These are phyloP conservation scores for Dillenia suffruticosa DNA, from an alignment of 164 flowering plant genomes.

Conservation along the genomic window DNA sequence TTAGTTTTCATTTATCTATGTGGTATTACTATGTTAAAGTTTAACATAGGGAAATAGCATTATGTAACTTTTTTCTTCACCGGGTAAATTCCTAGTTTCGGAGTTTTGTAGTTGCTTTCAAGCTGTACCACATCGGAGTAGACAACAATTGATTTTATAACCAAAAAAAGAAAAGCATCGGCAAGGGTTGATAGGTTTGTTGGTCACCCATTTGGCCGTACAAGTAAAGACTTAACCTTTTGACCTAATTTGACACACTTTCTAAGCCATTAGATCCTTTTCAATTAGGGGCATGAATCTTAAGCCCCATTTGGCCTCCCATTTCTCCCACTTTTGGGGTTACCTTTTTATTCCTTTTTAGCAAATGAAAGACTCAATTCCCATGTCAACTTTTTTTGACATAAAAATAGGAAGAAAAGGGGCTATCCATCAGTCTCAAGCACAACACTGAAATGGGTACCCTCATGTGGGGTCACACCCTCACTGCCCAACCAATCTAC, in stretches of 20 bases:
- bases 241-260: constrained; percentile 11
- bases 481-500: too few relatives aligned
- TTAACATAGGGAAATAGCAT: too few relatives aligned
- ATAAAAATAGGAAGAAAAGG: not conserved
- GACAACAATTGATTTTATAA: not conserved
- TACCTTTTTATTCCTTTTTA: constrained; percentile 1
- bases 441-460: too few relatives aligned
- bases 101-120: too few relatives aligned
- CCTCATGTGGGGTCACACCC: too few relatives aligned
- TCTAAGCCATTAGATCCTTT: constrained; percentile 8
- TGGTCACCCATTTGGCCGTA: constrained; percentile 10
- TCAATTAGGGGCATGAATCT: constrained; percentile 10
- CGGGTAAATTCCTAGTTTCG: too few relatives aligned
- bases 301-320: constrained; percentile 3
- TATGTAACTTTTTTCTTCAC: too few relatives aligned
- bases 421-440: not conserved
- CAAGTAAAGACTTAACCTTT: constrained; percentile 11
- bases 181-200: constrained; percentile 1
- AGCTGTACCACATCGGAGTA: too few relatives aligned
- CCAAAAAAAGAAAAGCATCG: too few relatives aligned
- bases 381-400: not conserved
- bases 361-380: not conserved
- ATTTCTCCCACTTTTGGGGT: not conserved
- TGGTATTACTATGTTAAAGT: too few relatives aligned
- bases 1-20: too few relatives aligned